Conservation (phyloP, 495 filamentous ascomycete species). For the Trichoderma orchidacearum region DNA sequence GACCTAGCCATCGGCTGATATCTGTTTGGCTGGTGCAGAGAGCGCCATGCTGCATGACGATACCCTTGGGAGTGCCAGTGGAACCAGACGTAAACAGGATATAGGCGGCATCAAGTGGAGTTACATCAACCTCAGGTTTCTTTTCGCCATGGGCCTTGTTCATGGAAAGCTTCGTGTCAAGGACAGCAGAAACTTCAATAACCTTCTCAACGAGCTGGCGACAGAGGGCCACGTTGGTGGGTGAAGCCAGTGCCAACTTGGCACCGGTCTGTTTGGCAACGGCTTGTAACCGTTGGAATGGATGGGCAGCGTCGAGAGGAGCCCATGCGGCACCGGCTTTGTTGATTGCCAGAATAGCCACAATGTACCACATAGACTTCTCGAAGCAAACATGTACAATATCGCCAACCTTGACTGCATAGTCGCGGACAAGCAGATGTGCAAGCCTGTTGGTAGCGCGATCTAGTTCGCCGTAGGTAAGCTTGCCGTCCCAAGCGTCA, state of each 20-base stretch:
- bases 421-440: slow-evolving; percentile 19
- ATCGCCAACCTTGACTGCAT: slow-evolving; percentile 35
- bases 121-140: not conserved
- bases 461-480: slow-evolving; percentile 33
- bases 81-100: not conserved
- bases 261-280: not conserved
- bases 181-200: not conserved
- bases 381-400: slow-evolving; percentile 32
- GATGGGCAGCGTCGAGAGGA: not conserved
- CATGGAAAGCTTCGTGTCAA: not conserved
- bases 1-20: not conserved
- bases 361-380: slow-evolving; percentile 28
- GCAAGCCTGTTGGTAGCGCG: slow-evolving; percentile 28
- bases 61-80: not conserved
- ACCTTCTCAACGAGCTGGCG: not conserved
- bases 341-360: slow-evolving; percentile 33
- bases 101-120: not conserved
- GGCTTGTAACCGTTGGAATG: slow-evolving; percentile 23
- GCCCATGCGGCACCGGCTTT: slow-evolving; percentile 9
- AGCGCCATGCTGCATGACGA: not conserved
- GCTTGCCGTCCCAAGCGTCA: not conserved
- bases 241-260: not conserved
- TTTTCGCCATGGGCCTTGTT: not conserved
- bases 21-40: not conserved
- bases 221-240: not conserved